These are phyloP conservation scores for Blastobotrys americana DNA, from an alignment of 805 yeast species.

Conservation along the genomic window DNA sequence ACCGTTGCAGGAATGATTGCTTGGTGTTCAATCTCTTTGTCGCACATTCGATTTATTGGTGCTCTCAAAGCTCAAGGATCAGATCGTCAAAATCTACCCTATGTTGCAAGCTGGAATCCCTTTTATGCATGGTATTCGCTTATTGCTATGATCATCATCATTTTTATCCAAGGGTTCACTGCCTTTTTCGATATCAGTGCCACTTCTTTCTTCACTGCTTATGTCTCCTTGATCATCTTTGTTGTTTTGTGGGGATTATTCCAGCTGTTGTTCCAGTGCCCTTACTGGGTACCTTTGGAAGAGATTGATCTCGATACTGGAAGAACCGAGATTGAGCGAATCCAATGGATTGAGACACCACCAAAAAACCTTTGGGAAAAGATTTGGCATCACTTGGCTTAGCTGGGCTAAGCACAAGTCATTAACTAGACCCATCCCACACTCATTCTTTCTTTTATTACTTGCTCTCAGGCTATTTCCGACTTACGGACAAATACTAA, in stretches of 20 bases:
- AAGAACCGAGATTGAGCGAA: conserved; percentile 54
- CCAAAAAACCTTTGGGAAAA: conserved; percentile 14
- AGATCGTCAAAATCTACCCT: conserved; percentile 63
- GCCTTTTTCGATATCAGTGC: conserved; percentile 43
- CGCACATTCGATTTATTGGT: conserved; percentile 62
- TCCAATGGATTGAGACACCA: conserved; percentile 41
- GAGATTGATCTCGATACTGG: conserved; percentile 66
- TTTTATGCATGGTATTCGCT: conserved; percentile 57
- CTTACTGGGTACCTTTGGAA: conserved; percentile 15
- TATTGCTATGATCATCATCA: conserved; percentile 46
- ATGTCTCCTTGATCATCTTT: conserved; percentile 60
- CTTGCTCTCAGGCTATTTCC: too few relatives aligned
- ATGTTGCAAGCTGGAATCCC: conserved; percentile 68
- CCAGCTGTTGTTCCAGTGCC: conserved; percentile 17
- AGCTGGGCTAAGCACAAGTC: too few relatives aligned
- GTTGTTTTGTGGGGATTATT: conserved; percentile 47
- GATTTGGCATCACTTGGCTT: conserved; percentile 6
- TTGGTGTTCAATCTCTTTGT: conserved; percentile 64
- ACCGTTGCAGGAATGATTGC: conserved; percentile 69
- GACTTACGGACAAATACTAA: too few relatives aligned
- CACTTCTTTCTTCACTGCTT: conserved; percentile 58
- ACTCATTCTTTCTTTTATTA: too few relatives aligned
- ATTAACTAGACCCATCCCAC: too few relatives aligned
- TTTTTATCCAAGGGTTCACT: conserved; percentile 64
- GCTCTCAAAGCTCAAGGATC: conserved; percentile 57